phyloP scores from a whole-genome alignment of 805 yeast genomes.

The Ogataea glucozyma region DNA sequence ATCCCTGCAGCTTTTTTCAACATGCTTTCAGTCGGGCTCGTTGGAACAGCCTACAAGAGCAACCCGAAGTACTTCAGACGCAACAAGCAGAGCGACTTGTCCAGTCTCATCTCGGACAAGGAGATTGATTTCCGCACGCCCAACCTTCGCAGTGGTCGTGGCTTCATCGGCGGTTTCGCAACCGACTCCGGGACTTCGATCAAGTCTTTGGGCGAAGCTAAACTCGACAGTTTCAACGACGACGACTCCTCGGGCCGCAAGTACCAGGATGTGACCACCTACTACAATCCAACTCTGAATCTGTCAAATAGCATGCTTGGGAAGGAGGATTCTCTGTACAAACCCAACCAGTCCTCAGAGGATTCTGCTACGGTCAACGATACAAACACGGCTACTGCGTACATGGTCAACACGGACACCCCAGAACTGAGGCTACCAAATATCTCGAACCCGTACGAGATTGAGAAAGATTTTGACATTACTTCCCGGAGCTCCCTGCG shows the following conservation, averaged over 20 bases:
- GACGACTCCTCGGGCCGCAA: conserved; percentile 13
- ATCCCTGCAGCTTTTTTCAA: conserved; percentile 64
- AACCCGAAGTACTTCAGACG: conserved; percentile 16
- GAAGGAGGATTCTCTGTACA: conserved; percentile 7
- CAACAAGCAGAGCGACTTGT: conserved; percentile 18
- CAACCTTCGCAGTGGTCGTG: conserved; percentile 6
- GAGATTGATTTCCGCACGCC: conserved; percentile 23
- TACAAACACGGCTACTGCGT: conserved; percentile 6
- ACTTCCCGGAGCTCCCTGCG: conserved; percentile 2
- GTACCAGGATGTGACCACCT: conserved; percentile 10
- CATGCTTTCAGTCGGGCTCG: conserved; percentile 51
- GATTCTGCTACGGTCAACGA: conserved; percentile 10
- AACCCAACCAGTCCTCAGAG: neutral
- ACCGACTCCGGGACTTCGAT: conserved; percentile 10
- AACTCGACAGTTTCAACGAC: conserved; percentile 8
- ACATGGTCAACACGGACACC: conserved; percentile 7
- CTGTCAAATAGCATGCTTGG: conserved; percentile 9
- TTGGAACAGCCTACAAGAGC: conserved; percentile 40
- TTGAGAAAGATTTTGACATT: conserved; percentile 5
- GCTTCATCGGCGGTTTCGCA: conserved; percentile 14
- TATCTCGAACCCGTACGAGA: conserved; percentile 19
- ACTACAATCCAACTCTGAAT: conserved; percentile 8
- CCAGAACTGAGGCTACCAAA: conserved; percentile 16
- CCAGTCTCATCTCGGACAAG: conserved; percentile 14
- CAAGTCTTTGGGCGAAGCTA: conserved; percentile 7